Evolutionary conservation across 768 basidiomycete genomes (phyloP), one percentile per base, ranked within the genome.

Genomic region (Phylloporus rhodoxanthus): DNA sequence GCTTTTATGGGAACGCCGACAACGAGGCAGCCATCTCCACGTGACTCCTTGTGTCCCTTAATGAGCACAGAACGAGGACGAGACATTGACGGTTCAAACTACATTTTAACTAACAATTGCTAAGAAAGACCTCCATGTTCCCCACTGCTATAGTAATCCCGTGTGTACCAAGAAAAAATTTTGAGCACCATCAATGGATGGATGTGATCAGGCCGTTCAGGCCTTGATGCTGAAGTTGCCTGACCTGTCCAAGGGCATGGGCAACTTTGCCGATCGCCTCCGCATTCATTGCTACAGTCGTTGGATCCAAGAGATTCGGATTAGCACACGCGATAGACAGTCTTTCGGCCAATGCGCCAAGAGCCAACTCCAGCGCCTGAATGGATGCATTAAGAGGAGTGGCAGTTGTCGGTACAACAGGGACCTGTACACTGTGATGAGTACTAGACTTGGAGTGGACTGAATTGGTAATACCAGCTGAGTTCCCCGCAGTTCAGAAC

Each of bases 211-310:
- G 37, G 21, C 57, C 50, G 34, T 42, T 38, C 33, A 47, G 39
- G 43, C 47, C 48, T 38, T 68, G 74, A 70, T 71, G 69, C 51
- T 79, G 78, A 45, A 87, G 66, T 47, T 80, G 73, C 50, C 75
- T 78, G 46, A 87, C 75, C 50, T 84, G 75, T 8, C 69, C 67
- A 52, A 88, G 68, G 6, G 86, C 85, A 50, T 77, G 74, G 1
- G 78, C 72, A 8, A 85, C 79, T 61, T 85, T 86, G 37, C 69
- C 65, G 26, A 90, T 83, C 1, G 84, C 77, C 54, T 87, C 85
- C n/a, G 86, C 84, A 14, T 77, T 78, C 40, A 69, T 66, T 34
- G 74, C 76, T 43, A 90, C 76, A 5, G 75, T 69, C 20, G 58
- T 44, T 28, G 74, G 70, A 58, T 87, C 83, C 45, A 72, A 37